phyloP scores from a whole-genome alignment of 352 stramenopile species.

The Phytophthora litchii region DNA sequence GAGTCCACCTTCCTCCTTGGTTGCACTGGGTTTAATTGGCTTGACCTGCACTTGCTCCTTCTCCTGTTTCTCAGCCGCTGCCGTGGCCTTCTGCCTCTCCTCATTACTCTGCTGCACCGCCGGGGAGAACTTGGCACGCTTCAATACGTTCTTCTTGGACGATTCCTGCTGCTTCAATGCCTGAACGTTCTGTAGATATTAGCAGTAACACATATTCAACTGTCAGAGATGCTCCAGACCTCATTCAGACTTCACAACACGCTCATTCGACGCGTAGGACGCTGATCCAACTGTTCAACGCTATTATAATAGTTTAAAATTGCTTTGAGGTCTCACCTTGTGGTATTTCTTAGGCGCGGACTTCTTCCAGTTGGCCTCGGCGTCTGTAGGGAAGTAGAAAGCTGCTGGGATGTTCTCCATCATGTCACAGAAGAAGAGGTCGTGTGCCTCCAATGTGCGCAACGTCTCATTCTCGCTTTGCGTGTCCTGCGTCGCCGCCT shows the following conservation, averaged over 20 bases:
- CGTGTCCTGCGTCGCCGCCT: constrained; percentile 25
- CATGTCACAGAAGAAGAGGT: constrained; percentile 75
- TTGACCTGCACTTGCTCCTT: constrained; percentile 44
- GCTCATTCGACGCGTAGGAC: not conserved
- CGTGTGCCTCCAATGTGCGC: constrained; percentile 38
- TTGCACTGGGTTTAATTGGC: constrained; percentile 45
- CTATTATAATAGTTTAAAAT: constrained; percentile 2
- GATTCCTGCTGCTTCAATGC: constrained; percentile 58
- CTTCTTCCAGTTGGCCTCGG: constrained; percentile 77
- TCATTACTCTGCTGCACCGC: constrained; percentile 71
- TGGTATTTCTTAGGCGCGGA: constrained; percentile 81
- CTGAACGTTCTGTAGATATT: constrained; percentile 47
- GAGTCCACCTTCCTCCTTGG: constrained; percentile 42
- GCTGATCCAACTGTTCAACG: not conserved
- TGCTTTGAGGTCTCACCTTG: constrained; percentile 45
- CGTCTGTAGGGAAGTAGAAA: constrained; percentile 82
- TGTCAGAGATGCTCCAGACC: constrained; percentile 13
- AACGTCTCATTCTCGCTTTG: constrained; percentile 23
- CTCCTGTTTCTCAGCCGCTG: constrained; percentile 54
- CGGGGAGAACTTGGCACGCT: constrained; percentile 78
- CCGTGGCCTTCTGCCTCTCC: constrained; percentile 49
- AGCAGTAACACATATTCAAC: constrained; percentile 5
- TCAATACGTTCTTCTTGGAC: constrained; percentile 60
- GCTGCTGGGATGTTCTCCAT: constrained; percentile 80
- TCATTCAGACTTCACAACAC: constrained; percentile 7